A percentile compares a stretch with the other conserved stretches of the same genome.
Evolutionary conservation across 768 basidiomycete species (phyloP).

Genomic region (Boletellus sp.): DNA sequence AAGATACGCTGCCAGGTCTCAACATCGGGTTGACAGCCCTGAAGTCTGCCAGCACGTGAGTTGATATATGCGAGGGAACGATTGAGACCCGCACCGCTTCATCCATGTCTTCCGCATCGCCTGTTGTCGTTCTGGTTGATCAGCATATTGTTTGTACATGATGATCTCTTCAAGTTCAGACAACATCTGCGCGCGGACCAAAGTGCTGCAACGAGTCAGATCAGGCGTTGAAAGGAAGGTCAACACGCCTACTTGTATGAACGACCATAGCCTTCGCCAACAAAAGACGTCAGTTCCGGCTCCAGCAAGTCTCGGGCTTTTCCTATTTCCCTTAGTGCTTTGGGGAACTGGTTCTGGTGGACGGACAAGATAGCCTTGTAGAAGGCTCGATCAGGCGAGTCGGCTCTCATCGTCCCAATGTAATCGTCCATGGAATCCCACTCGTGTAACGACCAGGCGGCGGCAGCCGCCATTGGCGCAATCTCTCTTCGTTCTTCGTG

Average conservation of each 20-base stretch:
- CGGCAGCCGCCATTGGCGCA: constrained; percentile 94
- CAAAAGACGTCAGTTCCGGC: constrained; percentile 85
- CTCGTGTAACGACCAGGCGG: constrained; percentile 93
- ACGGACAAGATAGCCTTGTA: constrained; percentile 94
- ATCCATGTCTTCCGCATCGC: constrained; percentile 96
- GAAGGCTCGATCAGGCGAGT: constrained; percentile 92
- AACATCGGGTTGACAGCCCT: constrained; percentile 96
- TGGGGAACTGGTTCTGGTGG: constrained; percentile 93
- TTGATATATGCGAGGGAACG: not conserved
- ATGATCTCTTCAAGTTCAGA: constrained; percentile 99
- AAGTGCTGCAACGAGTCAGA: constrained; percentile 52
- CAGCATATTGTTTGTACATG: constrained; percentile 87
- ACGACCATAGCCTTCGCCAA: constrained; percentile 95
- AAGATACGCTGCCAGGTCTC: constrained; percentile 99
- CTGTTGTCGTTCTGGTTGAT: constrained; percentile 89
- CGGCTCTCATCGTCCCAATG: constrained; percentile 86
- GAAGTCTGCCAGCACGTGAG: constrained; percentile 49
- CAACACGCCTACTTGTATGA: constrained; percentile 90
- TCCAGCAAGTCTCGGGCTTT: constrained; percentile 91
- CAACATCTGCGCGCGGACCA: constrained; percentile 98
- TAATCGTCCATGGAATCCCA: constrained; percentile 99
- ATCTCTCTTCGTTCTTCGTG: constrained; percentile 86
- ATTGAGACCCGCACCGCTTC: constrained; percentile 62
- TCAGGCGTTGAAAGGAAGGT: constrained; percentile 2
- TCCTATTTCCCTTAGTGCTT: constrained; percentile 85